Base-by-base conservation (phyloP, 257 asterid genomes). In the Ophiorrhiza pumila region DNA sequence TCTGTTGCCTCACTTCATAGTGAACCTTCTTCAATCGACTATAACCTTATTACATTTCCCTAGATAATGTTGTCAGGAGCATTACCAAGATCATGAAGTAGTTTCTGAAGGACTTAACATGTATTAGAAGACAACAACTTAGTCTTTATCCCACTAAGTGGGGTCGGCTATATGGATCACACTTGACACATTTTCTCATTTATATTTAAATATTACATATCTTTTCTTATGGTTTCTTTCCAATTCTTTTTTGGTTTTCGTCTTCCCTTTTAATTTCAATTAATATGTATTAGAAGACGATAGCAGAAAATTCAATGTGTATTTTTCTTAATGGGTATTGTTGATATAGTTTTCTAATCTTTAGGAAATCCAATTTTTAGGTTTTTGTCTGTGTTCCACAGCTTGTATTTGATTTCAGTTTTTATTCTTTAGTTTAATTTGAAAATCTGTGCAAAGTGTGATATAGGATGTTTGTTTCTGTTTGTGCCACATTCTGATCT, bases 401-500 rank as follows among this genome's bases (percentile, higher is more conserved):
- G 43, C 45, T n/a, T 37, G 43, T 29, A 60, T 43, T 72, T 60
- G 37, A 49, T 43, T 65, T 37, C 6, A 14, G n/a, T 71, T 56
- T 56, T 56, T 12, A 12, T 59, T 65, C 58, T 39, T 46, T 73
- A 49, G 8, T 46, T 73, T 34, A 34, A 39, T 72, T 72, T 47
- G n/a, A 1, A 34, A 5, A 1, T 17, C 25, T 32, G 3, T 58
- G 45, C 31, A 43, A 32, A 43, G 10, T 2, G 10, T 20, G 32
- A 17, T 7, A 29, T 18, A 3, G 29, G 45, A 18, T 31, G 45
- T 18, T 32, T 29, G 31, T 42, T 49, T 47, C 1, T 22, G 8
- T 13, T 7, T 13, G 15, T 1, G 2, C 23, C 39, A 50, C 23
- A 7, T 23, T 65, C 58, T 37, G 52, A 55, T 37, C 49, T 15